Base-by-base conservation (phyloP, 352 stramenopile genomes). In the Stramenopiles sp. region DNA sequence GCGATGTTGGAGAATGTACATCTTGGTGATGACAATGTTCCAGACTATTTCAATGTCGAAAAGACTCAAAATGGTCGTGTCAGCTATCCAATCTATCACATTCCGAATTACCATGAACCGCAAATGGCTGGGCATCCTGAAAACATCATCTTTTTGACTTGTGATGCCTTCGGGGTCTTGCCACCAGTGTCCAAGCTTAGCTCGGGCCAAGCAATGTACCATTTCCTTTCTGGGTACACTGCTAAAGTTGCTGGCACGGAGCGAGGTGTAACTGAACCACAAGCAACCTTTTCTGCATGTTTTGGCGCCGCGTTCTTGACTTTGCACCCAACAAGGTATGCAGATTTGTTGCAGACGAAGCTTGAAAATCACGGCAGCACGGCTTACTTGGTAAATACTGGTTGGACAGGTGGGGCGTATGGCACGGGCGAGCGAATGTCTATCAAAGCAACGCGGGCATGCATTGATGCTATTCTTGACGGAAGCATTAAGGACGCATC, bases 21-120 rank as follows among this genome's bases (percentile, higher is more conserved):
- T 44, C 85, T 99, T 71, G 87, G 89, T 25, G 83, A 89, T 27
- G 82, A 90, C 67, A 90, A 89, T 81, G 87, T 89, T 32, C 92
- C 94, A 7, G 95, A 98, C 88, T 99, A 97, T 86, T 94, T 91
- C 85, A 95, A 98, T 88, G 92, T 88, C 30, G 91, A 85, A 86
- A 98, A 98, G 86, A 99, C 96, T 27, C 90, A 98, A 85, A 99
- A 99, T 89, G 94, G 93, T 81, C 93, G 95, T 81, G 96, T 98
- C 81, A 97, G 93, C n/a, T 99, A 99, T 87, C 95, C 95, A n/a
- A 97, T 98, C 86, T 95, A 98, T 86, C 95, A 98, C 89, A 99
- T 99, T 89, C 88, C 92, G 76, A 96, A 96, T 87, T n/a, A n/a
- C n/a, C 92, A 94, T 83, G 86, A 86, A 67, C 88, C 82, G 32